Evolutionary conservation across 192 early-diverging fungal species (phyloP), one percentile per base, ranked within the genome.

Genomic region (Backusella parvicylindrica): DNA sequence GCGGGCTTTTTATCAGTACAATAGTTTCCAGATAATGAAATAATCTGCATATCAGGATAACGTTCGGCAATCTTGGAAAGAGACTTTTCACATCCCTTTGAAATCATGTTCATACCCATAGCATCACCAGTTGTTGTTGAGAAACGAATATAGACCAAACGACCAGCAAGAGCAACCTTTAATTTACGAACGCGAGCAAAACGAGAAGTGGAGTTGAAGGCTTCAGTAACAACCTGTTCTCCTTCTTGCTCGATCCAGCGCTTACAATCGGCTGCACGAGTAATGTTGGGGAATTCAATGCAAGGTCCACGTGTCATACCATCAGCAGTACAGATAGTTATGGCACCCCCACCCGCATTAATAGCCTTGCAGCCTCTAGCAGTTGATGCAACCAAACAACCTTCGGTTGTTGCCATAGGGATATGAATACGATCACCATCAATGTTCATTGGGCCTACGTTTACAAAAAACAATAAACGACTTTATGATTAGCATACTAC

Each of bases 81-180:
- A 1, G 95, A 86, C 82, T 91, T 89, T 84, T 98, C 96, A 72
- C 93, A 94, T 33, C 95, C 95, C 81, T 97, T 97, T 26, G 95
- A 97, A 53, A 97, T 96, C 95, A 98, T 97, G 81, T 97, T 97
- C 96, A 97, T 97, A 28, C 96, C 96, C 96, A 98, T 98, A 5
- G 96, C 96, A 82, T 98, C 96, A 66, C 96, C 96, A 1, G 96
- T 98, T 0, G 91, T 86, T 1, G 96, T 95, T 0, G 92, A 85
- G 84, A 98, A 98, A 28, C 96, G 92, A 71, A 98, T 91, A 66
- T 86, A 98, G 1, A 96, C 84, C 47, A 96, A 81, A 31, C 90
- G 86, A 9, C 96, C 96, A 37, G 95, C 93, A 15, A 97, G 64
- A 8, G 92, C 90, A 13, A 93, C 84, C 86, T 98, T 97, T 43